Evolutionary conservation across 352 stramenopile species (phyloP).

Genomic region (Globisporangium splendens): DNA sequence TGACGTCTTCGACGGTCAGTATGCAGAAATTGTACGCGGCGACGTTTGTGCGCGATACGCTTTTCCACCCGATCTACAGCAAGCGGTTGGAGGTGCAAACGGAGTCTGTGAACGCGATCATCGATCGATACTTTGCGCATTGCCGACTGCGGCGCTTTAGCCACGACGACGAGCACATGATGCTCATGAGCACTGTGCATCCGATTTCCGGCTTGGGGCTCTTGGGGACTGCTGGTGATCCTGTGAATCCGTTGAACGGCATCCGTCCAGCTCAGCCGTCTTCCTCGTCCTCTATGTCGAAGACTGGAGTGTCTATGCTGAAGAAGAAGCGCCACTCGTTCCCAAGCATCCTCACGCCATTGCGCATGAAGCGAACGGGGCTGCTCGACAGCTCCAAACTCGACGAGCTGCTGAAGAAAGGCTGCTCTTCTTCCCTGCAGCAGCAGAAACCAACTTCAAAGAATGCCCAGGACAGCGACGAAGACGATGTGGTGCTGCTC

Average conservation of each 20-base stretch:
- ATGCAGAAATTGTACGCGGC: slow-evolving; percentile 47
- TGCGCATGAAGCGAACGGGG: slow-evolving; percentile 6
- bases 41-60: slow-evolving; percentile 68
- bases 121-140: slow-evolving; percentile 71
- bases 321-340: slow-evolving; percentile 69
- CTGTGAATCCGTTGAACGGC: not conserved
- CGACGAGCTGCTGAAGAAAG: slow-evolving; percentile 6
- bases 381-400: slow-evolving; percentile 12
- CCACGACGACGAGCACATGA: slow-evolving; percentile 42
- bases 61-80: slow-evolving; percentile 73
- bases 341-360: slow-evolving; percentile 43
- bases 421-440: not conserved
- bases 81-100: slow-evolving; percentile 40
- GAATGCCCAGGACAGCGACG: slow-evolving; percentile 6
- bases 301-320: slow-evolving; percentile 15
- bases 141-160: slow-evolving; percentile 64
- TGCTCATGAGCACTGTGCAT: slow-evolving; percentile 12
- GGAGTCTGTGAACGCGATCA: slow-evolving; percentile 40
- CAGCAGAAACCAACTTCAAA: not conserved
- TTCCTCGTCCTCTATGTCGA: slow-evolving; percentile 23
- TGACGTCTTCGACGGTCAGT: slow-evolving; percentile 16
- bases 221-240: not conserved
- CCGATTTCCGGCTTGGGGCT: slow-evolving; percentile 5
- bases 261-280: slow-evolving; percentile 11
- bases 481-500: slow-evolving; percentile 1